Evolutionary conservation across 2,329 filamentous ascomycete genomes (phyloP), one percentile per base, ranked within the genome.

Genomic region (Apiospora kogelbergensis): DNA sequence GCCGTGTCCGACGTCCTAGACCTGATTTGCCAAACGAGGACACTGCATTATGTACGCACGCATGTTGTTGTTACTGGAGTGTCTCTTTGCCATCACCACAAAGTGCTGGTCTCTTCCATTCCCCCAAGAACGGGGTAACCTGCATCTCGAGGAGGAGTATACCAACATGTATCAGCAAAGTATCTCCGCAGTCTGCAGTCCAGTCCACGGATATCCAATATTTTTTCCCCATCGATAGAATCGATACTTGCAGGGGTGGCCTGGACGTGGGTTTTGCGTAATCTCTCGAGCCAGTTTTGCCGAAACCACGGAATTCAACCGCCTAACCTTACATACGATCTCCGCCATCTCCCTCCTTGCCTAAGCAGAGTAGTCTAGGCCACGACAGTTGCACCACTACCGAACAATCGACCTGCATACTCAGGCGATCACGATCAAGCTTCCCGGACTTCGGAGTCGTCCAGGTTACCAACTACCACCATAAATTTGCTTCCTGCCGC

Each of bases 221-320:
- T 60, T 60, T 60, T 1, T 37, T 37, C 53, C 53, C 53, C 30
- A 37, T 37, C 53, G 53, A 37, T 60, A 60, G 37, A 60, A 60
- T 37, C 53, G 53, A 60, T 60, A 60, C 30, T 60, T 60, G 30
- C 53, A 60, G 53, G 53, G 53, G 53, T 45, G 30, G 53, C 20
- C 53, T 37, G 30, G 30, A 60, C 53, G 53, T 60, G 53, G 53
- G 26, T 60, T 60, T 60, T 60, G 53, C 53, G 53, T 60, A 60
- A 60, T 60, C 53, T 60, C 53, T n/a, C 53, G 53, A 60, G 37
- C 53, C 53, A 37, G 53, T 60, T 60, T 60, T 60, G 53, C 53
- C 53, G 53, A 60, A 60, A 60, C 30, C 53, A 60, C 53, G 53
- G 53, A 60, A 60, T 60, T 60, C 53, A 60, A 60, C 53, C 53